Percentiles rank a stretch among this genome's conserved stretches.
Evolutionary conservation across 495 filamentous ascomycete species (phyloP).

Genomic region (Penicillium diatomitis): DNA sequence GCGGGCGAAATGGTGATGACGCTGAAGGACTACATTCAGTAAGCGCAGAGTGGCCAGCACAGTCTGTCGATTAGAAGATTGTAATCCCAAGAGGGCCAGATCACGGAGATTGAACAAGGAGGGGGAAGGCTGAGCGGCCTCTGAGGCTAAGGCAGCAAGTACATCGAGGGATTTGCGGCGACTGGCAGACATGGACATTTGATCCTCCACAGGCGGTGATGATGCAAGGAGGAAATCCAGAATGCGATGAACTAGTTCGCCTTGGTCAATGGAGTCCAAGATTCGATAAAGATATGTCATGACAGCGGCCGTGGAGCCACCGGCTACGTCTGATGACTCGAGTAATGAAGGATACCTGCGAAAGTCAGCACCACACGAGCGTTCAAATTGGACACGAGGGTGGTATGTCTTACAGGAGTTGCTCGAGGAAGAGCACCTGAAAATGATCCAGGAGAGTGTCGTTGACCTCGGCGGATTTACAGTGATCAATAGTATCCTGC

Average conservation of each 20-base stretch:
- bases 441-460: conserved; percentile 93
- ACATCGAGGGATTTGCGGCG: conserved; percentile 84
- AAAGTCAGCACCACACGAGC: conserved; percentile 1
- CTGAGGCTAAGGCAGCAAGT: conserved; percentile 62
- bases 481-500: conserved; percentile 97
- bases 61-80: conserved; percentile 78
- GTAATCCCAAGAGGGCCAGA: conserved; percentile 76
- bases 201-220: conserved; percentile 44
- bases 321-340: conserved; percentile 93
- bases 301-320: conserved; percentile 91
- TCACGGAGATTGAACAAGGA: conserved; percentile 88
- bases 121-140: conserved; percentile 61
- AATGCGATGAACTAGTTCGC: conserved; percentile 85
- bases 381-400: not conserved
- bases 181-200: conserved; percentile 49
- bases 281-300: conserved; percentile 88
- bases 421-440: conserved; percentile 90
- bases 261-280: conserved; percentile 80
- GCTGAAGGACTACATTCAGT: conserved; percentile 70
- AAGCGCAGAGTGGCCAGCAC: conserved; percentile 81
- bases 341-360: conserved; percentile 85
- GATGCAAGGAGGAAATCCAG: conserved; percentile 86
- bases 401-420: conserved; percentile 60
- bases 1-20: conserved; percentile 78
- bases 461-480: conserved; percentile 81